Base-by-base conservation (phyloP, 2,329 filamentous ascomycete genomes). In the Botrytis paeoniae region DNA sequence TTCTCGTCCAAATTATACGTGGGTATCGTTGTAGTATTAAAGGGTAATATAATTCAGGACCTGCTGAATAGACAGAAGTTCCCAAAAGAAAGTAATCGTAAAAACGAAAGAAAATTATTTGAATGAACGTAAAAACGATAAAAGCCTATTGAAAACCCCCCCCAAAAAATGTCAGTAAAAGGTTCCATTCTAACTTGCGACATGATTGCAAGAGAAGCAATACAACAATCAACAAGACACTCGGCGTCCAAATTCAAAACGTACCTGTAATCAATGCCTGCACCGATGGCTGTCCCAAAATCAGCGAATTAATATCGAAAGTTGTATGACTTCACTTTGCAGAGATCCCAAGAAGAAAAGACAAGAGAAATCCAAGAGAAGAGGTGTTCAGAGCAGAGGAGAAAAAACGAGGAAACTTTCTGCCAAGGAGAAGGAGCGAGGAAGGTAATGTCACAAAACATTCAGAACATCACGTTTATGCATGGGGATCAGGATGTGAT, bases 181-280 rank as follows among this genome's bases (percentile, higher is more conserved):
- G n/a, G 39, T 14, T 35, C 37, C 37, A 41, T 37, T 32, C 35
- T 9, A 20, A 45, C 43, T 41, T 32, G 51, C 32, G 62, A 32
- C 41, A 45, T 22, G 32, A 25, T 60, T 43, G 41, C n/a, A 45
- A 37, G 32, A 62, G 75, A 77, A 68, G 72, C 70, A 72, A 70
- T 61, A 25, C 43, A 74, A 66, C 69, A 75, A 57, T 66, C 69
- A 75, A 71, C 69, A 73, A 75, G 71, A 73, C 73, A 73, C 29
- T 64, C 25, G 73, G 69, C 57, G n/a, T 41, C 22, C 8, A 37
- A 66, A 48, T 57, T 4, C 29, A 20, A 41, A 45, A 77, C 75
- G 72, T 77, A 80, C 78, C 78, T 80, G 43, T 78, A 77, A 77
- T 77, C 79, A 80, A 80, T 80, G 79, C 80, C 79, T 79, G 80